Conservation (phyloP, 768 basidiomycete species). For the Tricholoma furcatifolium region DNA sequence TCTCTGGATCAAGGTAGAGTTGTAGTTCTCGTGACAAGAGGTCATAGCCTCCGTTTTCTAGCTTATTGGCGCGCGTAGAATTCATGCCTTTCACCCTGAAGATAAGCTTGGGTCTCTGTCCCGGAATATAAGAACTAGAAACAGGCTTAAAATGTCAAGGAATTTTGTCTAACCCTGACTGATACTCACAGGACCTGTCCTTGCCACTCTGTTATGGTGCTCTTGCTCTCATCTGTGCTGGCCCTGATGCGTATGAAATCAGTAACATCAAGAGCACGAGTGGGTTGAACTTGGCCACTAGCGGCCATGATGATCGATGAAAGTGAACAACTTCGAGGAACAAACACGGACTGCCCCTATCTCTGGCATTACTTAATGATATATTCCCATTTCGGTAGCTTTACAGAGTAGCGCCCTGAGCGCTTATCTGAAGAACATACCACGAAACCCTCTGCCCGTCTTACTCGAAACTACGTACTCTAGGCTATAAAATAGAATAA, state of each 20-base stretch:
- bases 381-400: no score
- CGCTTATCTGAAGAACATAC: no score
- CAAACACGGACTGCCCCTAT: no score
- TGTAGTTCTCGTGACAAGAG: constrained; percentile 16
- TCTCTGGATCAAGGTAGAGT: constrained; percentile 18
- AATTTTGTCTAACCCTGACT: no score
- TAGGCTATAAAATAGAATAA: no score
- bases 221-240: constrained; percentile 16
- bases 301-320: no score
- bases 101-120: constrained; percentile 13
- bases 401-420: no score
- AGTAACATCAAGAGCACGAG: constrained; percentile 4
- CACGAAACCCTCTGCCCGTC: no score
- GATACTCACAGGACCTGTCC: constrained; percentile 18
- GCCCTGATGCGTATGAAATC: constrained; percentile 18
- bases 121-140: constrained; percentile 16
- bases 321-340: no score
- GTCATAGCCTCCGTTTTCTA: constrained; percentile 16
- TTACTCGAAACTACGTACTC: no score
- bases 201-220: constrained; percentile 18
- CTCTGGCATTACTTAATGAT: no score
- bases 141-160: neutral
- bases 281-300: neutral
- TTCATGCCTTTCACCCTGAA: constrained; percentile 24
- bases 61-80: constrained; percentile 14